phyloP scores from a whole-genome alignment of 768 basidiomycete species.

The Ramaria sp. region DNA sequence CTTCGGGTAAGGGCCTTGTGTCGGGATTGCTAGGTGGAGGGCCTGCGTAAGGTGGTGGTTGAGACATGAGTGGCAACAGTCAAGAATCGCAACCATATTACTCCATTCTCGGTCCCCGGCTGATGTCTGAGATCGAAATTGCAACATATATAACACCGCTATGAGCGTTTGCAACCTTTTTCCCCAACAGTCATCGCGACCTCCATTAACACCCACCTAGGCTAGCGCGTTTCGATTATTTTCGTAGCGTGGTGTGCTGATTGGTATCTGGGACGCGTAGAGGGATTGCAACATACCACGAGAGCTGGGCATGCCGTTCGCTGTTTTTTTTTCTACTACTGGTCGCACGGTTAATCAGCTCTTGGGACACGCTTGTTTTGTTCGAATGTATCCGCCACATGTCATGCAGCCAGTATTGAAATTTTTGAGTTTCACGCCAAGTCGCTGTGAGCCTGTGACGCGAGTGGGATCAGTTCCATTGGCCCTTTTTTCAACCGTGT shows the following conservation, averaged over 20 bases:
- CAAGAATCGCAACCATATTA: background rate
- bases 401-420: too few species aligned
- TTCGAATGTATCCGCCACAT: background rate
- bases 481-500: too few species aligned
- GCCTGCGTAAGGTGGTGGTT: background rate
- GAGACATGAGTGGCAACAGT: background rate
- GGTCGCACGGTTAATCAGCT: conserved; percentile 5
- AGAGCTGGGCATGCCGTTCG: conserved; percentile 7
- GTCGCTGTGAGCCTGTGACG: too few species aligned
- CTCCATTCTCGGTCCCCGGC: too few species aligned
- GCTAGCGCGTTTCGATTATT: background rate
- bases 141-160: background rate
- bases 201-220: background rate
- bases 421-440: too few species aligned
- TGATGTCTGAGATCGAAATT: background rate
- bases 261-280: conserved; percentile 2
- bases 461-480: too few species aligned
- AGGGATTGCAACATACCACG: background rate
- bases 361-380: background rate
- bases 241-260: conserved; percentile 1
- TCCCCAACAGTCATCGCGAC: conserved; percentile 3
- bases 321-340: conserved; percentile 1
- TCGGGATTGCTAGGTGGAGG: background rate
- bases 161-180: background rate
- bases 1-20: conserved; percentile 42